Evolutionary conservation across 2,329 filamentous ascomycete genomes (phyloP).

Genomic region (Blastomyces gilchristii): DNA sequence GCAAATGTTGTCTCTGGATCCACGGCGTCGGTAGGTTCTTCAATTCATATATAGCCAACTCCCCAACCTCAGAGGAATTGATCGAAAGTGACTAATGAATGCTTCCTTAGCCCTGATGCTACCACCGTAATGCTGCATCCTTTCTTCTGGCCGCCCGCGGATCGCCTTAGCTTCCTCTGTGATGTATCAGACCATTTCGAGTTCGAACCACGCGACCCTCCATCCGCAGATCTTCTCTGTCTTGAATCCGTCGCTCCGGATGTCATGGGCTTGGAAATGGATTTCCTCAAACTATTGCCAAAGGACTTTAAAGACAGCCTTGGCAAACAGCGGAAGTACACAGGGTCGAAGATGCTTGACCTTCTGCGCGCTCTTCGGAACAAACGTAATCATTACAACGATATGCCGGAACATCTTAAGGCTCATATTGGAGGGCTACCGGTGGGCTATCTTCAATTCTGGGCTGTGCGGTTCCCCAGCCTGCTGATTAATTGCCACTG

Average conservation of each 20-base stretch:
- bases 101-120: constrained; percentile 53
- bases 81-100: constrained; percentile 9
- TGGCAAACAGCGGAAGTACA: constrained; percentile 92
- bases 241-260: constrained; percentile 42
- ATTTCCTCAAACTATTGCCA: constrained; percentile 70
- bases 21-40: constrained; percentile 44
- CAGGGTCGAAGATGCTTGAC: constrained; percentile 70
- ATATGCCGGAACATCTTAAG: constrained; percentile 76
- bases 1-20: constrained; percentile 63
- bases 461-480: constrained; percentile 68
- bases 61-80: background rate
- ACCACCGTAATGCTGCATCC: constrained; percentile 79
- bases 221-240: constrained; percentile 54
- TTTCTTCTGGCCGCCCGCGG: constrained; percentile 91
- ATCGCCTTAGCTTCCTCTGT: constrained; percentile 83
- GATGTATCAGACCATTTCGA: constrained; percentile 96
- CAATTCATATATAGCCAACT: background rate
- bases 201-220: constrained; percentile 76
- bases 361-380: constrained; percentile 81
- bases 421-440: constrained; percentile 62
- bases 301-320: constrained; percentile 77
- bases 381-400: constrained; percentile 96
- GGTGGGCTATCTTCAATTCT: constrained; percentile 74
- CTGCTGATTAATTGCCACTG: constrained; percentile 70
- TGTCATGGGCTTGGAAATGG: constrained; percentile 47